Conservation (phyloP, 1,284 basidiomycete genomes). For the Moniliophthora roreri region DNA sequence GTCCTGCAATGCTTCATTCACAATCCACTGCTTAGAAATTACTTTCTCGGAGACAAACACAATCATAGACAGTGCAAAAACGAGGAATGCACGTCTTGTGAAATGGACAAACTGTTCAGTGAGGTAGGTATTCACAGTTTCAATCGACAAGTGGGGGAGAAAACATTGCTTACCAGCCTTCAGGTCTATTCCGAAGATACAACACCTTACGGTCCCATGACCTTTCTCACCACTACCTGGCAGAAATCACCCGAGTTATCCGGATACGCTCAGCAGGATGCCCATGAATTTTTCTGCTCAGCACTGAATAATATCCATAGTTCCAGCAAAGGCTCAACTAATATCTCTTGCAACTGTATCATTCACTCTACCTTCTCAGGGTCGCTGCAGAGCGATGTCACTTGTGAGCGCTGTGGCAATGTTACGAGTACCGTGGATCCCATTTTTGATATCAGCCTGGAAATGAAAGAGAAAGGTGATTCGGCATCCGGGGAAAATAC, state of each 20-base stretch:
- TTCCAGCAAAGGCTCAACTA: conserved; percentile 71
- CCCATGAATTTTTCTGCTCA: conserved; percentile 88
- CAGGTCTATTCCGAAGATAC: conserved; percentile 74
- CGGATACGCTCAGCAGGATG: conserved; percentile 93
- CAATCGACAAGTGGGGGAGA: not conserved
- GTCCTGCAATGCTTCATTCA: conserved; percentile 92
- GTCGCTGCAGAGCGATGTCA: conserved; percentile 85
- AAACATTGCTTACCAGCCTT: not conserved
- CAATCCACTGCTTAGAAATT: conserved; percentile 89
- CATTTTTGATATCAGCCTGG: conserved; percentile 90
- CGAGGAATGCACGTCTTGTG: conserved; percentile 88
- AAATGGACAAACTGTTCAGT: conserved; percentile 90
- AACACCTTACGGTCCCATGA: conserved; percentile 80
- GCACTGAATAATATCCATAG: conserved; percentile 83
- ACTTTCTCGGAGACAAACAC: conserved; percentile 89
- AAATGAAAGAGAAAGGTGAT: conserved; percentile 64
- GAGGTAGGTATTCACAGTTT: conserved; percentile 54
- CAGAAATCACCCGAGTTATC: conserved; percentile 80
- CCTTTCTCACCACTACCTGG: conserved; percentile 88
- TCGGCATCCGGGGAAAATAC: conserved; percentile 48
- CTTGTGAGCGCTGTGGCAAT: conserved; percentile 78
- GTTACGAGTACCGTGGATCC: conserved; percentile 84
- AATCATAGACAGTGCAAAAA: conserved; percentile 67
- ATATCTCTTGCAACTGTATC: conserved; percentile 85
- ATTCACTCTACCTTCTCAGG: conserved; percentile 92